phyloP scores from a whole-genome alignment of 345 rosid species.

The Mangifera indica region DNA sequence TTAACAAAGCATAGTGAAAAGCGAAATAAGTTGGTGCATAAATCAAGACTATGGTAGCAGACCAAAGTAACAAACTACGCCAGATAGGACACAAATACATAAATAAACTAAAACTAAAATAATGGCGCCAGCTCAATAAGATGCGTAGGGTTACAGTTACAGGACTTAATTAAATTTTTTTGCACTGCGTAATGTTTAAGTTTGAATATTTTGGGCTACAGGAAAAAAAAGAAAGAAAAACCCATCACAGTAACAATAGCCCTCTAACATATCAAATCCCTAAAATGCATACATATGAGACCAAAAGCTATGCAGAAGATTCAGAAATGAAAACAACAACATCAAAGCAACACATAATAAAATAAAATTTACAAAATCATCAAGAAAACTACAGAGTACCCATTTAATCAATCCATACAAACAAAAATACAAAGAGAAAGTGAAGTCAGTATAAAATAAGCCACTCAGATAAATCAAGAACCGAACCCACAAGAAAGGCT shows the following conservation, averaged over 20 bases:
- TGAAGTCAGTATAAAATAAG: not conserved
- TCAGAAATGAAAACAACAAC: not conserved
- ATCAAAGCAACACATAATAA: not conserved
- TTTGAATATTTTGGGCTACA: too few species aligned
- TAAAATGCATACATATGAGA: too few species aligned
- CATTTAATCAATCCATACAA: not conserved
- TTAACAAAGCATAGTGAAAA: not conserved
- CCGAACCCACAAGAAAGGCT: not conserved
- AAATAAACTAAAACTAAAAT: not conserved
- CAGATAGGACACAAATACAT: not conserved
- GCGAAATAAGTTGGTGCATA: not conserved
- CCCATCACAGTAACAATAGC: too few species aligned
- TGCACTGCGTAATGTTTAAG: too few species aligned
- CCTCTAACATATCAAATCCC: too few species aligned
- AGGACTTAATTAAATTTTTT: too few species aligned
- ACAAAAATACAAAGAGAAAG: not conserved
- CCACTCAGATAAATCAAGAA: constrained; percentile 8
- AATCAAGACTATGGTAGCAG: not conserved
- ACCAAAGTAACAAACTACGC: not conserved
- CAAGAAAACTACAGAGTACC: not conserved
- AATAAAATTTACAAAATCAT: not conserved
- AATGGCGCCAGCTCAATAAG: not conserved
- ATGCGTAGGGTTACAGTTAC: not conserved
- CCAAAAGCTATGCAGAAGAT: not conserved
- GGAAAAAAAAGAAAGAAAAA: too few species aligned